phyloP scores from a whole-genome alignment of 2,329 filamentous ascomycete species.

The Aspergillus niger region DNA sequence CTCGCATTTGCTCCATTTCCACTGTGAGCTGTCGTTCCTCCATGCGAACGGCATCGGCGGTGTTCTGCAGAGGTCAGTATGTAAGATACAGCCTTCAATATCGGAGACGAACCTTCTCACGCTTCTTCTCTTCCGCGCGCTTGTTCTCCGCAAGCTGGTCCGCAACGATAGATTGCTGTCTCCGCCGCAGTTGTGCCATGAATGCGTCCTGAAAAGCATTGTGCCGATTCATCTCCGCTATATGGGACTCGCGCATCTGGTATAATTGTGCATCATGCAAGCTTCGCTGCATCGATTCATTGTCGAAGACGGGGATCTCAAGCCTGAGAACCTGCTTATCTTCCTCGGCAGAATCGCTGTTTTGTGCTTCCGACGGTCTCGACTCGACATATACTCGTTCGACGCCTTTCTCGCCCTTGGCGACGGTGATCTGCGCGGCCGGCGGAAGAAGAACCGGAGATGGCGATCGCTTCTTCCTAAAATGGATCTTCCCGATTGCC shows the following conservation, averaged over 20 bases:
- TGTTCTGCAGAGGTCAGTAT: conserved; percentile 35
- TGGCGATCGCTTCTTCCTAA: conserved; percentile 37
- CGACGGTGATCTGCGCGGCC: conserved; percentile 30
- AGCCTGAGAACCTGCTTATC: conserved; percentile 26
- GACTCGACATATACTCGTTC: conserved; percentile 43
- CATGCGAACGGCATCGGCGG: conserved; percentile 35
- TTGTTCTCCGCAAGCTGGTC: conserved; percentile 35
- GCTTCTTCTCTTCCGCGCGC: conserved; percentile 37
- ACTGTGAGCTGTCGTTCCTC: conserved; percentile 48
- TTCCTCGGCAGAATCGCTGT: conserved; percentile 14
- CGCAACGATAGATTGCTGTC: conserved; percentile 34
- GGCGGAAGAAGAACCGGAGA: conserved; percentile 33
- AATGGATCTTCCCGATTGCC: conserved; percentile 40
- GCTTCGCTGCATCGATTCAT: conserved; percentile 38
- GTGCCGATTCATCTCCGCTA: conserved; percentile 33
- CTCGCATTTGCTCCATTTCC: conserved; percentile 48
- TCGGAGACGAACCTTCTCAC: conserved; percentile 37
- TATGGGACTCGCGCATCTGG: conserved; percentile 35
- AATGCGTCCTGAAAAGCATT: conserved; percentile 38
- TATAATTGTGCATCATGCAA: conserved; percentile 34
- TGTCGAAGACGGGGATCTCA: conserved; percentile 40
- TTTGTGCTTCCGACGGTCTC: conserved; percentile 11
- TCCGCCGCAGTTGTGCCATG: conserved; percentile 31
- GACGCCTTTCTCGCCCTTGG: conserved; percentile 27
- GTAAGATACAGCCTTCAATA: neutral